Conservation (phyloP, 441 rosid species). For the Francoa sonchifolia region DNA sequence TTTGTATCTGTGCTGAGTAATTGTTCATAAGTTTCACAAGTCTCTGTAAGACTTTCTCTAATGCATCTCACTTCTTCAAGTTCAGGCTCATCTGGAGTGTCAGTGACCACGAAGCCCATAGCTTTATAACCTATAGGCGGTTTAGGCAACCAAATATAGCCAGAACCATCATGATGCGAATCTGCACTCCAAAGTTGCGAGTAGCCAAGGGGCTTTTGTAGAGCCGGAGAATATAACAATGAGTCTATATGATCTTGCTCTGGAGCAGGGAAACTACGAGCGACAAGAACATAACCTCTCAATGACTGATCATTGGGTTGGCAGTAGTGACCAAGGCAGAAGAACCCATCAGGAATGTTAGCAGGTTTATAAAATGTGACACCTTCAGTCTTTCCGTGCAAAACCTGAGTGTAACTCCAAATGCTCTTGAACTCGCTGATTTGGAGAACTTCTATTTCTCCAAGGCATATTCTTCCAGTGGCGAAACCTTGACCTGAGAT, state of each 20-base stretch:
- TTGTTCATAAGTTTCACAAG: conserved; percentile 40
- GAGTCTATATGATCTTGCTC: conserved; percentile 4
- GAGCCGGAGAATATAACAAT: conserved; percentile 20
- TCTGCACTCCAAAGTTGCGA: conserved; percentile 33
- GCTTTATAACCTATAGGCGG: conserved; percentile 51
- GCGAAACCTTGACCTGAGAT: conserved; percentile 48
- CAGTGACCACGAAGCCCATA: conserved; percentile 45
- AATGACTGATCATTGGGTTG: conserved; percentile 37
- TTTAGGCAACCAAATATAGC: conserved; percentile 54
- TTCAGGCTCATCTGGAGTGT: conserved; percentile 28
- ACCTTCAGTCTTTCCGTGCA: conserved; percentile 25
- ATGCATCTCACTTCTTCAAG: conserved; percentile 42
- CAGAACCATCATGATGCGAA: conserved; percentile 21
- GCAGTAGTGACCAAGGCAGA: conserved; percentile 51
- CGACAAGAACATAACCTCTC: conserved; percentile 49
- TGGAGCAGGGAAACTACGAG: conserved; percentile 12
- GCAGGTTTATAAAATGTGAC: conserved; percentile 42
- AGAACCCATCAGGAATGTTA: conserved; percentile 50
- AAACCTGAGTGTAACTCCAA: conserved; percentile 35
- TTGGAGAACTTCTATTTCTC: conserved; percentile 41
- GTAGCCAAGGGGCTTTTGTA: conserved; percentile 39
- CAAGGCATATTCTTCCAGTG: conserved; percentile 41
- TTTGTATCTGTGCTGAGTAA: conserved; percentile 24
- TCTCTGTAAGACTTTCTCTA: conserved; percentile 49
- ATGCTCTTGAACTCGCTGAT: conserved; percentile 34